Conservation (phyloP, 495 filamentous ascomycete species). For the Neurospora sublineolata region DNA sequence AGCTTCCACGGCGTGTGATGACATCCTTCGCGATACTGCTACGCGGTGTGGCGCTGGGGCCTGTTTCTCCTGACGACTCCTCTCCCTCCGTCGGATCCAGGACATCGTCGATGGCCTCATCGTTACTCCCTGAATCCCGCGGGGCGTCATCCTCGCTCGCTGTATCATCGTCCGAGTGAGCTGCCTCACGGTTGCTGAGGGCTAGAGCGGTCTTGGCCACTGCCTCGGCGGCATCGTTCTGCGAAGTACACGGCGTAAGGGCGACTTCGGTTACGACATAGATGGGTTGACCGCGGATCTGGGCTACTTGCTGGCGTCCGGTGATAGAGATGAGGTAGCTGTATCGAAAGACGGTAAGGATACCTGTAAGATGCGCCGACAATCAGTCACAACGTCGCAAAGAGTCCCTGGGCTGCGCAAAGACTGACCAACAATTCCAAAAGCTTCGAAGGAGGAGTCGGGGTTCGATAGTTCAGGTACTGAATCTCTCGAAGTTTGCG, state of each 20-base stretch:
- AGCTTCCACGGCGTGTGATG: constrained; percentile 61
- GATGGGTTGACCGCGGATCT: constrained; percentile 67
- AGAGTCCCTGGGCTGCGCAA: constrained; percentile 42
- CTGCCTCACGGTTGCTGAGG: constrained; percentile 22
- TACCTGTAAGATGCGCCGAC: constrained; percentile 34
- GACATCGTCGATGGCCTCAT: constrained; percentile 19
- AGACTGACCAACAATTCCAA: constrained; percentile 73
- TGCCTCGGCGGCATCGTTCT: constrained; percentile 56
- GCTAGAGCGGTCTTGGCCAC: constrained; percentile 52
- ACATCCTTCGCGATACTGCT: constrained; percentile 72
- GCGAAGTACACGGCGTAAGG: constrained; percentile 72
- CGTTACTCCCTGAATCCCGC: constrained; percentile 16
- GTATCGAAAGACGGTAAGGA: constrained; percentile 57
- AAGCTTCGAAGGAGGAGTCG: constrained; percentile 52
- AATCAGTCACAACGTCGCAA: constrained; percentile 66
- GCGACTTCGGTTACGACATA: constrained; percentile 80
- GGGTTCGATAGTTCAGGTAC: constrained; percentile 21
- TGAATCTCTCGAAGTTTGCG: constrained; percentile 23
- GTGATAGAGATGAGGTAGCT: constrained; percentile 80
- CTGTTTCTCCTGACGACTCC: constrained; percentile 27
- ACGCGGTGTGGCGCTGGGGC: constrained; percentile 21
- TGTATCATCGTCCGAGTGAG: constrained; percentile 23
- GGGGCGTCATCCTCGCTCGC: constrained; percentile 22
- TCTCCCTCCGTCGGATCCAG: constrained; percentile 5
- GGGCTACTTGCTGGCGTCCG: constrained; percentile 74